Conservation (phyloP, 805 yeast species). For the Starmera quercuum region DNA sequence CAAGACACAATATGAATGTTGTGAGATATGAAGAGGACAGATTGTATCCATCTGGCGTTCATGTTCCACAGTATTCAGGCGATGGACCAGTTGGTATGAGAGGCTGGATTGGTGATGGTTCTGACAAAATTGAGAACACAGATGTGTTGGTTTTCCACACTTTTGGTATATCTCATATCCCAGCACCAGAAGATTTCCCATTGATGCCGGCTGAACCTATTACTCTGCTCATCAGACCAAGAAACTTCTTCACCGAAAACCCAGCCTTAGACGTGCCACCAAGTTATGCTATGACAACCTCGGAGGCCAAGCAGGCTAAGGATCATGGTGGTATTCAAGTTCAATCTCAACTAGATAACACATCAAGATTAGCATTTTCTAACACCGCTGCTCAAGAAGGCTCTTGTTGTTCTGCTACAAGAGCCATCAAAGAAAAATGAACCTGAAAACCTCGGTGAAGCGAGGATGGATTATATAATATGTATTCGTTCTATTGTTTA, state of each 20-base stretch:
- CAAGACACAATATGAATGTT: conserved; percentile 57
- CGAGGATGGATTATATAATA: too few relatives aligned
- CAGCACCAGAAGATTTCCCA: conserved; percentile 87
- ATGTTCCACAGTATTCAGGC: conserved; percentile 69
- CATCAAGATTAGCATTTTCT: conserved; percentile 45
- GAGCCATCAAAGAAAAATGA: not conserved
- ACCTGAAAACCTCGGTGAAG: not conserved
- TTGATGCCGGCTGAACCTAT: conserved; percentile 85
- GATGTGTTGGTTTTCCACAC: conserved; percentile 76
- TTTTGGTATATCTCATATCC: conserved; percentile 80
- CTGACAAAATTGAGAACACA: conserved; percentile 51
- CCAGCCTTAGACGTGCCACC: conserved; percentile 74
- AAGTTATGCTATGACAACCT: conserved; percentile 43
- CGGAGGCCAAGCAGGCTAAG: conserved; percentile 31
- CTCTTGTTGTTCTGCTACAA: not conserved
- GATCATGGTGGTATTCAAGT: conserved; percentile 29
- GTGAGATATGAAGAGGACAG: conserved; percentile 68
- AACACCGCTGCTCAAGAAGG: conserved; percentile 9
- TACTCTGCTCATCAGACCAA: conserved; percentile 65
- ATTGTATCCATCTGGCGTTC: conserved; percentile 75
- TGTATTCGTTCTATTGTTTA: not conserved
- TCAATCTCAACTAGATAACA: conserved; percentile 33
- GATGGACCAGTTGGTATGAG: conserved; percentile 61
- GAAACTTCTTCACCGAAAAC: conserved; percentile 71
- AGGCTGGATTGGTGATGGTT: conserved; percentile 60